These are phyloP conservation scores for Quercus agrifolia DNA, from an alignment of 306 rosid species.

Conservation along the genomic window DNA sequence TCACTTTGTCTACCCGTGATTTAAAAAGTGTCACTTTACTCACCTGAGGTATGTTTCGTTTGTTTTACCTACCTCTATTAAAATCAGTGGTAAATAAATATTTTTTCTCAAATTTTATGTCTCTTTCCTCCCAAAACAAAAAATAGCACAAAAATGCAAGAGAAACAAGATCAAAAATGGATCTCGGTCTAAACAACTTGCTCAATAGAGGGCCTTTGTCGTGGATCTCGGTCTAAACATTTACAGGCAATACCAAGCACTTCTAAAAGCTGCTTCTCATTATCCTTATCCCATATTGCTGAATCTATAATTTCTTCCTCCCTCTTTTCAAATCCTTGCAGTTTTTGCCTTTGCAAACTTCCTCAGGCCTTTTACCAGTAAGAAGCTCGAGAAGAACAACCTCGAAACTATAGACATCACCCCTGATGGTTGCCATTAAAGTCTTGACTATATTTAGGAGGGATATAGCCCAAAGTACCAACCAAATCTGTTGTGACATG, in stretches of 20 bases:
- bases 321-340: slow-evolving; percentile 62
- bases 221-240: slow-evolving; percentile 68
- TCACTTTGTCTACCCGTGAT: too few relatives aligned
- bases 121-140: too few relatives aligned
- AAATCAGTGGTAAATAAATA: too few relatives aligned
- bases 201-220: slow-evolving; percentile 69
- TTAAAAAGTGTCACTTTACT: too few relatives aligned
- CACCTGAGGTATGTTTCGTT: too few relatives aligned
- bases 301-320: slow-evolving; percentile 62
- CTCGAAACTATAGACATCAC: slow-evolving; percentile 76
- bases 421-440: slow-evolving; percentile 62
- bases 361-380: slow-evolving; percentile 68
- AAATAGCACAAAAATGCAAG: too few relatives aligned
- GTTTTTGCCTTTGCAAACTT: slow-evolving; percentile 65
- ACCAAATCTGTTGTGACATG: slow-evolving; percentile 79
- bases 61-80: too few relatives aligned
- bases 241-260: slow-evolving; percentile 63
- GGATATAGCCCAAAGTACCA: slow-evolving; percentile 80
- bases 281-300: slow-evolving; percentile 54
- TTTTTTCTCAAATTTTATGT: too few relatives aligned
- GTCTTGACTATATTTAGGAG: slow-evolving; percentile 83
- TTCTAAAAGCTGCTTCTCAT: slow-evolving; percentile 56
- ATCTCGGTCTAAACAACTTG: slow-evolving; percentile 35
- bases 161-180: too few relatives aligned
- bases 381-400: slow-evolving; percentile 85